Evolutionary conservation across 192 early-diverging fungal genomes (phyloP), one percentile per base, ranked within the genome.

Genomic region (Glomus cerebriforme): DNA sequence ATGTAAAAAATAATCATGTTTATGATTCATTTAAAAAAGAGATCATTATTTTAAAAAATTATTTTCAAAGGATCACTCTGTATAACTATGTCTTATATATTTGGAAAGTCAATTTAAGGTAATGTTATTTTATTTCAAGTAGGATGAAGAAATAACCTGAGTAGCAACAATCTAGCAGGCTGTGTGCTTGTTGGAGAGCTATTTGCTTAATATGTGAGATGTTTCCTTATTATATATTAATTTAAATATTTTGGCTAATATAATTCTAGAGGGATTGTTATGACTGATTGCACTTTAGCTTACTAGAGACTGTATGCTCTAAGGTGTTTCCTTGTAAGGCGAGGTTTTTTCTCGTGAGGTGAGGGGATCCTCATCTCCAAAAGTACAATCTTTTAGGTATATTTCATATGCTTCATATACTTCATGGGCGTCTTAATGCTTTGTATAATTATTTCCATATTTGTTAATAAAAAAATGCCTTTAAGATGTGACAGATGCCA

Each of bases 261-360:
- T 39, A 10, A 63, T 1, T 68, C n/a, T n/a, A 2, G 24, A 17
- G 32, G 4, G 66, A 68, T 68, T 68, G 3, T 68, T 29, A 22
- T 68, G 32, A 35, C 66, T 68, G 31, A 34, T 68, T 68, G 66
- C 13, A 68, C 22, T 68, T 68, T 68, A 68, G 66, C 62, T 22
- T 24, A 62, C 27, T 29, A 64, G 31, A 64, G 62, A 15, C 45
- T 47, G 45, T 47, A 9, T 47, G 2, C 45, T 47, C 12, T 37
- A n/a, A 64, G 62, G 12, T 64, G 17, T 24, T 29, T n/a, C 7
- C 62, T 64, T 12, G 45, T 47, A 3, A 47, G 45, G 2, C 2
- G 45, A 47, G 45, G 45, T 47, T 7, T 2, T 47, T 62, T 27
- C 59, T 62, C 9, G 59, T 62, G 59, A 62, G 59, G 37, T 9